Evolutionary conservation across 768 basidiomycete genomes (phyloP).

Genomic region (Termitomyces sp.): DNA sequence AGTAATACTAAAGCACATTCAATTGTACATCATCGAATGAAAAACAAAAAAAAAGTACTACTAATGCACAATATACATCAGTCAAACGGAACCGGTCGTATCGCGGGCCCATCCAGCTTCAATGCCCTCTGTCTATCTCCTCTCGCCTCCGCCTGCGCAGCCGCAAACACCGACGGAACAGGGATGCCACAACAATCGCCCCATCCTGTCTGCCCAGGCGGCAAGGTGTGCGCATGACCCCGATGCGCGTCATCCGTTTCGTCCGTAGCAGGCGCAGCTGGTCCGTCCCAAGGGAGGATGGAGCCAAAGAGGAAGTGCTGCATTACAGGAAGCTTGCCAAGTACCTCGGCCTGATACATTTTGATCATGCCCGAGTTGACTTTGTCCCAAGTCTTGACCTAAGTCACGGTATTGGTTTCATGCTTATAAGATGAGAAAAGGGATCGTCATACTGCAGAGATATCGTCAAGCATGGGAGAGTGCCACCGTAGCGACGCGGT

Average conservation of each 20-base stretch:
- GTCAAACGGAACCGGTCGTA: slow-evolving; percentile 80
- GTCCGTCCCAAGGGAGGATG: slow-evolving; percentile 65
- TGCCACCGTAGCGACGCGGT: slow-evolving; percentile 96
- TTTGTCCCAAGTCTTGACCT: slow-evolving; percentile 93
- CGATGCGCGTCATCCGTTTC: slow-evolving; percentile 33
- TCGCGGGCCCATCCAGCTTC: slow-evolving; percentile 52
- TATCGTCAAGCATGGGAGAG: slow-evolving; percentile 98
- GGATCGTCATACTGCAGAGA: slow-evolving; percentile 59
- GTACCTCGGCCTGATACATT: slow-evolving; percentile 95
- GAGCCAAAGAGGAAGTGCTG: slow-evolving; percentile 96
- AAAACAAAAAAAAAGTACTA: no score
- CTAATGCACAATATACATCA: slow-evolving; percentile 17
- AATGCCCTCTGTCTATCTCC: slow-evolving; percentile 30
- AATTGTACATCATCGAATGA: no score
- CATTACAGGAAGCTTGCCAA: slow-evolving; percentile 91
- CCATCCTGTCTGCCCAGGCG: slow-evolving; percentile 63
- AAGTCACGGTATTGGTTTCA: neutral
- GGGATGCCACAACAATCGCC: slow-evolving; percentile 92
- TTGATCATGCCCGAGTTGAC: slow-evolving; percentile 96
- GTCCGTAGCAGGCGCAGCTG: slow-evolving; percentile 28
- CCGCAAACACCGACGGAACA: slow-evolving; percentile 78
- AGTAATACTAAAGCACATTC: no score
- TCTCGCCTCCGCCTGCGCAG: slow-evolving; percentile 51
- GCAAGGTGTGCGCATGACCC: slow-evolving; percentile 45
- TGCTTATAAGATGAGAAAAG: neutral